phyloP scores from a whole-genome alignment of 805 yeast genomes.

The Myxozyma geophila region DNA sequence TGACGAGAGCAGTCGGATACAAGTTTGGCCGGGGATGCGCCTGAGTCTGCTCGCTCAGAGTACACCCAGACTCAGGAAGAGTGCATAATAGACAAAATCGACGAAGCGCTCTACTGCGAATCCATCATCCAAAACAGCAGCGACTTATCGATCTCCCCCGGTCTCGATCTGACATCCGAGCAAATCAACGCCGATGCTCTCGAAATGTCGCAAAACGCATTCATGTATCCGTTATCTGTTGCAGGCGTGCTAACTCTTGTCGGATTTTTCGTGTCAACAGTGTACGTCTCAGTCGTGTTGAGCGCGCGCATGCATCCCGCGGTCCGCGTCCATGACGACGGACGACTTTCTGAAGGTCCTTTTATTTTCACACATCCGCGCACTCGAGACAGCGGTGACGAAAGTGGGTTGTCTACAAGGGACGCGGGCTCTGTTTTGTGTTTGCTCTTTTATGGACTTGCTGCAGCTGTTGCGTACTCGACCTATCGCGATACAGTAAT shows the following conservation, averaged over 20 bases:
- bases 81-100: not conserved
- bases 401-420: no score
- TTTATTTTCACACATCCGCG: no score
- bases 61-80: no score
- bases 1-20: no score
- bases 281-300: constrained; percentile 1
- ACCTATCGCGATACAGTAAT: constrained; percentile 1
- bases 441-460: constrained; percentile 12
- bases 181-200: not conserved
- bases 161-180: not conserved
- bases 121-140: not conserved
- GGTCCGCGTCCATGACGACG: constrained; percentile 9
- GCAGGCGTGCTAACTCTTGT: constrained; percentile 9
- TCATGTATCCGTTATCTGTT: constrained; percentile 10
- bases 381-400: no score
- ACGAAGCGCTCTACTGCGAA: not conserved
- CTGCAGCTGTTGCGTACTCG: constrained; percentile 1
- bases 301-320: not conserved
- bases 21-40: no score
- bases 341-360: no score
- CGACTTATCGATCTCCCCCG: not conserved
- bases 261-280: not conserved
- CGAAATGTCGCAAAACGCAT: not conserved
- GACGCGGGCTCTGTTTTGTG: not conserved
- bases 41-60: no score